Base-by-base conservation (phyloP, 768 basidiomycete genomes). In the Tricholomella constricta region DNA sequence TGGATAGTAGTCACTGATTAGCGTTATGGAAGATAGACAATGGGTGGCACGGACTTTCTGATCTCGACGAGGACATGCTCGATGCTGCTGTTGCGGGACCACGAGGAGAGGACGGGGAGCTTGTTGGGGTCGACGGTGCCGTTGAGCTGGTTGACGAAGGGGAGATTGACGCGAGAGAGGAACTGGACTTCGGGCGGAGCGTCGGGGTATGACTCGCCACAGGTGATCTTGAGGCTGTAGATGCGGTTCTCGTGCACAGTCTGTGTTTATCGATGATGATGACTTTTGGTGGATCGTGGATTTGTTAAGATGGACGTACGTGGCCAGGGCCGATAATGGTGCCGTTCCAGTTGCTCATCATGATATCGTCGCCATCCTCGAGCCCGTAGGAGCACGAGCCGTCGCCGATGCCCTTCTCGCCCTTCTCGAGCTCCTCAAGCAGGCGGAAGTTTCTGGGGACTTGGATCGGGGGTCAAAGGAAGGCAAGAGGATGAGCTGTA, bases 211-310 rank as follows among this genome's bases (percentile, higher is more conserved):
- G 65, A 50, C 1, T 81, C 74, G 45, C 84, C 90, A 63, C 96
- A 98, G 64, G 78, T 76, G 67, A 99, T 95, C 75, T 88, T 90
- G 64, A 99, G 82, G 46, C 86, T 88, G 82, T 98, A 99, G 74
- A 98, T 99, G 48, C 97, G 84, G 75, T 98, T 99, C 82, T 99
- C 96, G 72, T 98, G 94, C 4, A 96, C 93, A 20, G 94, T 96
- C 91, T 96, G 61, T 14, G 44, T 60, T 59, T 22, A 47, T 31
- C 31, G 14, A 32, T 27, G 45, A 63, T 43, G 62, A 56, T 19
- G 15, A 56, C n/a, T n/a, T n/a, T n/a, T n/a, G n/a, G 56, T 57
- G 9, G 41, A 26, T 26, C 20, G 36, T 32, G 56, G 47, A 58
- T 14, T 45, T 41, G 42, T 23, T 29, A 11, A 22, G n/a, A 11